phyloP scores from a whole-genome alignment of 2,329 filamentous ascomycete genomes.

The Colletotrichum sp. region DNA sequence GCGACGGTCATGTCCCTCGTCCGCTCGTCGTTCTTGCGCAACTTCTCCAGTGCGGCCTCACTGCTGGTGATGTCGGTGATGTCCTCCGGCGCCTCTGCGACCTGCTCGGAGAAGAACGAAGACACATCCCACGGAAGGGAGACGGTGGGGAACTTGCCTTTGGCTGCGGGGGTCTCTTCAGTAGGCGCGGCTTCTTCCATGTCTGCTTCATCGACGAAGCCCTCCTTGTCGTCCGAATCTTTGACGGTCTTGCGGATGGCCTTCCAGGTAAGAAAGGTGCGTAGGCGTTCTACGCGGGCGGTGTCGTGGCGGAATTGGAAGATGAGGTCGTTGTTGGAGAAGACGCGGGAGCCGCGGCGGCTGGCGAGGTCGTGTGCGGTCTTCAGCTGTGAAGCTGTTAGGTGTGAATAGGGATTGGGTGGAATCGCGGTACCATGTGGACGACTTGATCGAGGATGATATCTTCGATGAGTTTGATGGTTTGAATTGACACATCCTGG shows the following conservation, averaged over 20 bases:
- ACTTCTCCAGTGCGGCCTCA: constrained; percentile 16
- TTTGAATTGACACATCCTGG: constrained; percentile 17
- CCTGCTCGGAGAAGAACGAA: constrained; percentile 16
- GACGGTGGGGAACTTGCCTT: constrained; percentile 3
- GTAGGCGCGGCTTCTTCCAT: background rate
- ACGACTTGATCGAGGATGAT: constrained; percentile 24
- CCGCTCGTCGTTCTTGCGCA: constrained; percentile 19
- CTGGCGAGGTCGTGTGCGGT: constrained; percentile 22
- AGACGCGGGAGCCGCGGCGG: constrained; percentile 23
- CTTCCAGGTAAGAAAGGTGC: constrained; percentile 27
- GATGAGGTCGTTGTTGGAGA: constrained; percentile 26
- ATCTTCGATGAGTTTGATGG: constrained; percentile 23
- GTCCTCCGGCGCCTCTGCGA: constrained; percentile 6
- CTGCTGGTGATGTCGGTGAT: background rate
- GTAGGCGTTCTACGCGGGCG: constrained; percentile 23
- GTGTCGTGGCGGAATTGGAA: constrained; percentile 27
- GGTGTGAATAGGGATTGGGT: background rate
- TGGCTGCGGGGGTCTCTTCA: background rate
- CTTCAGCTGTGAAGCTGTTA: constrained; percentile 10
- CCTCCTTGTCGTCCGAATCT: constrained; percentile 20
- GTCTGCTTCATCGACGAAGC: constrained; percentile 12
- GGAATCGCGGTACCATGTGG: constrained; percentile 12
- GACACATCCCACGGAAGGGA: constrained; percentile 16
- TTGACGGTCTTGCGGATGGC: constrained; percentile 24
- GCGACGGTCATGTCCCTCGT: constrained; percentile 23